A percentile compares a stretch with the other conserved stretches of the same genome.
These are phyloP conservation scores for Hordeum pubiflorum DNA, from an alignment of 202 grass and related monocot genomes.

Conservation along the genomic window DNA sequence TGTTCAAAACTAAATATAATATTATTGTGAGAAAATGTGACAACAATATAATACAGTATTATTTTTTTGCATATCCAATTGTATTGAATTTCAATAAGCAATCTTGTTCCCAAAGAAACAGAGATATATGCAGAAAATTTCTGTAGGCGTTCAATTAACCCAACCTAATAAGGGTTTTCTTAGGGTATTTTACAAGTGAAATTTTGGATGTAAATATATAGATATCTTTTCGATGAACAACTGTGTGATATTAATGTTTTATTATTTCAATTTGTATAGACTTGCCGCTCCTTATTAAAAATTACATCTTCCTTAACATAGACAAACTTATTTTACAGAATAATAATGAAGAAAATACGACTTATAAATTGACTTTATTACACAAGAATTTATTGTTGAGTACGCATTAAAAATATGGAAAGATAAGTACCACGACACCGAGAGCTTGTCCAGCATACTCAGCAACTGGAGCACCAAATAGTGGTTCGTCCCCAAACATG, in stretches of 20 bases:
- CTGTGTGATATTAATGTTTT: background rate
- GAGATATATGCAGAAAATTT: background rate
- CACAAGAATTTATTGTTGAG: too few species aligned
- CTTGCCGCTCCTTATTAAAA: background rate
- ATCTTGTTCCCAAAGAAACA: background rate
- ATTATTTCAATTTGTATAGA: background rate
- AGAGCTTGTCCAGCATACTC: constrained; percentile 69
- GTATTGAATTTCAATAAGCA: background rate
- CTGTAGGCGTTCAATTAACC: background rate
- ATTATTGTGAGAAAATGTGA: background rate
- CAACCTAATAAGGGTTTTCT: background rate
- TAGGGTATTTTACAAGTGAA: background rate
- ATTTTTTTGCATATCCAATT: background rate
- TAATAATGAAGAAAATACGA: background rate
- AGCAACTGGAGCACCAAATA: constrained; percentile 47
- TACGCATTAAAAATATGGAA: background rate
- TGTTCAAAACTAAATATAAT: background rate
- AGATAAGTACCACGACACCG: constrained; percentile 51
- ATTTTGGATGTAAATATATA: background rate
- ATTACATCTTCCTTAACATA: background rate
- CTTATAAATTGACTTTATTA: background rate
- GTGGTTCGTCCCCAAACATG: constrained; percentile 23
- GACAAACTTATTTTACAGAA: background rate
- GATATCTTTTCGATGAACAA: background rate
- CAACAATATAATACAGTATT: background rate